Base-by-base conservation (phyloP, 2,329 filamentous ascomycete genomes). In the Aspergillus cejpii region DNA sequence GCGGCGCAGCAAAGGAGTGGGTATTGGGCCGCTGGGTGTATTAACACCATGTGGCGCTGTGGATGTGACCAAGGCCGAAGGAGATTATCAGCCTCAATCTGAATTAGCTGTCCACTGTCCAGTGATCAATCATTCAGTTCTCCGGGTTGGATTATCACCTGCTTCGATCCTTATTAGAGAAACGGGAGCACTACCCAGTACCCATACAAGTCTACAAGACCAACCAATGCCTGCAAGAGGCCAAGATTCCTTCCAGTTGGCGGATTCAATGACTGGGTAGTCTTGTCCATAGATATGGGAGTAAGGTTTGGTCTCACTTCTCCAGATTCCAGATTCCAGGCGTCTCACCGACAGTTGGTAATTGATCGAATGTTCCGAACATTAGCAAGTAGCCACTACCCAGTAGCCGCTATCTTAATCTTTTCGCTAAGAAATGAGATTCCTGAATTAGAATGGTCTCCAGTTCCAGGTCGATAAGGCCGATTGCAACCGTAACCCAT, bases 151-250 rank as follows among this genome's bases (percentile, higher is more conserved):
- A n/a, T n/a, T n/a, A n/a, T n/a, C n/a, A n/a, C n/a, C n/a, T n/a
- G n/a, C n/a, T n/a, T n/a, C n/a, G n/a, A n/a, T n/a, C n/a, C n/a
- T n/a, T n/a, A n/a, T n/a, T n/a, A n/a, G 23, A 24, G 8, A 24
- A 24, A 4, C 23, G 23, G 23, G 23, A 24, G 8, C 23, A 24
- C 23, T 24, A 24, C n/a, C n/a, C n/a, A n/a, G n/a, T n/a, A 24
- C 8, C 23, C 23, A 24, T 4, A 24, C 23, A 8, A 24, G 23
- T 4, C 23, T 23, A 26, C 20, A 14, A 23, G 31, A 41, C 15
- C 23, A 21, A 41, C 14, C n/a, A 14, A 19, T 43, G 24, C 17
- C 41, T 38, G 41, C 24, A 43, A 43, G 41, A 33, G 33, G 33
- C n/a, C 33, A 38, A 29, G 17, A 31, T 23, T 20, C 23, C 17